Base-by-base conservation (phyloP, 129 eudicot genomes). In the Smallanthus sonchifolius region DNA sequence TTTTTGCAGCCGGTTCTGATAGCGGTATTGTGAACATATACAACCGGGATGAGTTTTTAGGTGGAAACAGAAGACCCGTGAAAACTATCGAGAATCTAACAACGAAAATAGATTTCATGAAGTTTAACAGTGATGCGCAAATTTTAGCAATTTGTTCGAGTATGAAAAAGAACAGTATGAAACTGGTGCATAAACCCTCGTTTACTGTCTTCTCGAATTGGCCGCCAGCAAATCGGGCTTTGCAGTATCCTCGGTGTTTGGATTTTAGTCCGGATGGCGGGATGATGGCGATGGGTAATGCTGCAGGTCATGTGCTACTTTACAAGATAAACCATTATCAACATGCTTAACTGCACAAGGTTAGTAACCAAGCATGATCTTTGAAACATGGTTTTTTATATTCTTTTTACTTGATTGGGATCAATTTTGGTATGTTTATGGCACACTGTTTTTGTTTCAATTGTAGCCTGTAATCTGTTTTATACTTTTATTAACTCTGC, bases 181-280 rank as follows among this genome's bases (percentile, higher is more conserved):
- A 94, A 75, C 69, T 94, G 89, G 78, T 94, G 52, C 98, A 94
- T 60, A 38, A 86, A 16, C 98, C 98, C 10, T 94, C 98, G 3
- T 85, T 81, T 52, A 94, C 93, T 4, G 91, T 90, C 57, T 94
- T 94, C 82, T 94, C 98, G 2, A 90, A 90, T 80, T 94, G 98
- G 98, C 98, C 98, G 2, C 92, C 89, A 5, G 64, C 83, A n/a
- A 89, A 86, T 51, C 57, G 69, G 75, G 39, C 78, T 0, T 40
- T 92, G 73, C 76, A 77, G 24, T 67, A 84, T 61, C 91, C 98
- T 0, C 79, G 85, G 6, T 90, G 98, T 74, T 39, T 93, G 87
- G 97, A 94, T 70, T 94, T 94, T 70, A 94, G 98, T 68, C 98
- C 97, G 0, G 89, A 79, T 37, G 98, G 97, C 40, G 98, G 98